phyloP scores from a whole-genome alignment of 768 basidiomycete genomes.

The Sutorius australiensis region DNA sequence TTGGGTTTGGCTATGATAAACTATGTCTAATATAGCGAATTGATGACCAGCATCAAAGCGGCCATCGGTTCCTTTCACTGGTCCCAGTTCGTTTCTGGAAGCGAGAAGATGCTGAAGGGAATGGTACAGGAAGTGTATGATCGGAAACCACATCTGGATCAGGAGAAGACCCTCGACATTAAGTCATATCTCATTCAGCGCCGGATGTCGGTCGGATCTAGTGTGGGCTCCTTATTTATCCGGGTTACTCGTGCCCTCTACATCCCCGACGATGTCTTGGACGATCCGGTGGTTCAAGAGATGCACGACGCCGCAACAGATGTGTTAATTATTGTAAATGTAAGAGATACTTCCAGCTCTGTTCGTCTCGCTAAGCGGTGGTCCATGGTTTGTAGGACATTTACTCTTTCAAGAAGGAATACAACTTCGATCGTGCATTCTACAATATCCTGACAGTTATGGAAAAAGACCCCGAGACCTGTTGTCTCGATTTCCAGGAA shows the following conservation, averaged over 20 bases:
- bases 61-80: conserved; percentile 8
- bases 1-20: neutral
- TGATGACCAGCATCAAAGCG: neutral
- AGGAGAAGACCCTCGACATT: neutral
- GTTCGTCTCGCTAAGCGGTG: neutral
- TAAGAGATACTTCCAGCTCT: neutral
- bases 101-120: neutral
- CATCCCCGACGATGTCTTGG: conserved; percentile 11
- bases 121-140: conserved; percentile 5
- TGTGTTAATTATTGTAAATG: conserved; percentile 8
- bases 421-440: conserved; percentile 3
- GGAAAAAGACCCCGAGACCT: conserved; percentile 4
- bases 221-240: too few relatives aligned
- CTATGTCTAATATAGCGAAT: neutral
- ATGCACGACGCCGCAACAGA: conserved; percentile 11
- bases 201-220: conserved; percentile 1
- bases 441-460: conserved; percentile 14
- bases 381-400: conserved; percentile 6
- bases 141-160: neutral
- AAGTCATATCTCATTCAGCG: conserved; percentile 10
- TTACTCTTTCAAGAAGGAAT: conserved; percentile 19
- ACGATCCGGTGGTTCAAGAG: conserved; percentile 3
- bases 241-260: neutral
- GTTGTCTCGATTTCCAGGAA: conserved; percentile 12
- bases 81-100: conserved; percentile 7